phyloP scores from a whole-genome alignment of 148 eudicot genomes.

The Euryodendron excelsum region DNA sequence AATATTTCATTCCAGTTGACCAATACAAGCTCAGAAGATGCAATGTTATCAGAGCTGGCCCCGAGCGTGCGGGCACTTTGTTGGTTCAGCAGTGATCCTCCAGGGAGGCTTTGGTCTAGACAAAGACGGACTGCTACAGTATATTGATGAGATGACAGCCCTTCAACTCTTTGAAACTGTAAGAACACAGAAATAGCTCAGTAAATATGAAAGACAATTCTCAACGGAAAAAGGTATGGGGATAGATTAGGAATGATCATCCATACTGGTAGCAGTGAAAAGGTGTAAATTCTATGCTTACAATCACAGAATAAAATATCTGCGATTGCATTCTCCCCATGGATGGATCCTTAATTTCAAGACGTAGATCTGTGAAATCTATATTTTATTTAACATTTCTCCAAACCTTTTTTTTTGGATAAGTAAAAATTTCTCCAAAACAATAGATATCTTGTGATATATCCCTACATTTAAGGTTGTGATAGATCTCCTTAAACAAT shows the following conservation, averaged over 20 bases:
- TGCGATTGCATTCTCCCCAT: not conserved
- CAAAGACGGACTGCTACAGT: slow-evolving; percentile 59
- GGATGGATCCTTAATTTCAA: not conserved
- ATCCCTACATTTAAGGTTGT: slow-evolving; percentile 1
- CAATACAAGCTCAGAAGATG: slow-evolving; percentile 50
- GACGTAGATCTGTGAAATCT: not conserved
- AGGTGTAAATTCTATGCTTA: not conserved
- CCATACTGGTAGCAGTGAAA: not conserved
- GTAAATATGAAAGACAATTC: not conserved
- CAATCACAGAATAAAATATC: not conserved
- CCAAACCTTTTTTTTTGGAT: no score
- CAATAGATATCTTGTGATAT: not conserved
- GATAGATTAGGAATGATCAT: not conserved
- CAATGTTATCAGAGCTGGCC: slow-evolving; percentile 38
- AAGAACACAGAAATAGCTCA: not conserved
- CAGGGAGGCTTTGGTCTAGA: slow-evolving; percentile 36
- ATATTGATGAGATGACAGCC: slow-evolving; percentile 69
- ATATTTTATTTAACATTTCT: not conserved
- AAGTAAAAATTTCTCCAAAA: not conserved
- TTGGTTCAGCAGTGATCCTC: slow-evolving; percentile 44
- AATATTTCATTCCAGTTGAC: slow-evolving; percentile 89
- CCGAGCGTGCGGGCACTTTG: slow-evolving; percentile 92
- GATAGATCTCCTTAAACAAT: not conserved
- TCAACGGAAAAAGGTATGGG: not conserved
- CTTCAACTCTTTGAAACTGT: slow-evolving; percentile 64